Evolutionary conservation across 768 basidiomycete species (phyloP).

Genomic region (Collybia nuda): DNA sequence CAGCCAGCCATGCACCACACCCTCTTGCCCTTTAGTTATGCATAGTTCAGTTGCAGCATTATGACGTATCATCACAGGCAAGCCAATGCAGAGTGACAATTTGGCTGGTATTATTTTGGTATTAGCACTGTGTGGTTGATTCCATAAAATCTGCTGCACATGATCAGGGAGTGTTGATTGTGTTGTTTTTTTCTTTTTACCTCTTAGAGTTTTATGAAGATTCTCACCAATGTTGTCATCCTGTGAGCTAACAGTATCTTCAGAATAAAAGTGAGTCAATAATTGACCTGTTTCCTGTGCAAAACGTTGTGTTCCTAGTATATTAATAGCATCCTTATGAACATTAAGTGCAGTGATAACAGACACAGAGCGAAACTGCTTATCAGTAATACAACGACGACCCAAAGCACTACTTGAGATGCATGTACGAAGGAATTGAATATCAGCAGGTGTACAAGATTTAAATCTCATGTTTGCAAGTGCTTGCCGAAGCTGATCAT

Average conservation of each 20-base stretch:
- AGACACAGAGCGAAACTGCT: constrained; percentile 21
- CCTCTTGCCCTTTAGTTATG: neutral
- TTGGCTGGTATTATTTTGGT: neutral
- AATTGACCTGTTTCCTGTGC: constrained; percentile 17
- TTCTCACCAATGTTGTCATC: neutral
- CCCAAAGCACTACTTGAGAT: constrained; percentile 9
- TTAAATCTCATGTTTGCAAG: constrained; percentile 16
- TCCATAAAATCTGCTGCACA: neutral
- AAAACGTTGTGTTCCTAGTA: constrained; percentile 17
- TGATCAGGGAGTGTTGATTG: neutral
- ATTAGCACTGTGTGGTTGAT: neutral
- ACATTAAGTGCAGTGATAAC: constrained; percentile 25
- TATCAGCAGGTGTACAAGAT: constrained; percentile 15
- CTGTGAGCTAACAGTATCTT: constrained; percentile 7
- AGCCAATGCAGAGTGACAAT: neutral
- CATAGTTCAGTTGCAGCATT: neutral
- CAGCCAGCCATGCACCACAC: constrained; percentile 14
- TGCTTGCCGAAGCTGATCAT: constrained; percentile 17
- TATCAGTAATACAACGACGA: constrained; percentile 7
- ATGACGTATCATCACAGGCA: neutral
- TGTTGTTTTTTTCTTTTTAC: constrained; percentile 2
- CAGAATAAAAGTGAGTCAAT: constrained; percentile 20
- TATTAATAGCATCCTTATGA: constrained; percentile 25
- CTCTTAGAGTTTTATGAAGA: neutral
- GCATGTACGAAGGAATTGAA: constrained; percentile 18